These are phyloP conservation scores for Amylocystis lapponica DNA, from an alignment of 768 basidiomycete genomes.

Conservation along the genomic window DNA sequence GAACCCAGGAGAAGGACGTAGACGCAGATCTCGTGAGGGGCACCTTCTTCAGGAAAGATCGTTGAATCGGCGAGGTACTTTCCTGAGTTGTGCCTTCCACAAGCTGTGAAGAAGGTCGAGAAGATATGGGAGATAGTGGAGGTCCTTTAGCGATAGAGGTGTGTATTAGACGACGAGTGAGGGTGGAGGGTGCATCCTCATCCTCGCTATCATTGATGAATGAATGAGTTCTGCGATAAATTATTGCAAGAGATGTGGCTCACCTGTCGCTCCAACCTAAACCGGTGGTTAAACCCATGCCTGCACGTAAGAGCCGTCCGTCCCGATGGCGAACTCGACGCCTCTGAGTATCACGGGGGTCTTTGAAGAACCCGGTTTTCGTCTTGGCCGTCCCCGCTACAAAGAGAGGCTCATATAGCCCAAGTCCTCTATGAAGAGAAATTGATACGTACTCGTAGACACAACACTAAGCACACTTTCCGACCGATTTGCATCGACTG, in stretches of 20 bases:
- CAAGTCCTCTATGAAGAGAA: background rate
- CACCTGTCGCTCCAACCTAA: slow-evolving; percentile 39
- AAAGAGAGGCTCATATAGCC: slow-evolving; percentile 1
- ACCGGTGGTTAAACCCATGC: slow-evolving; percentile 36
- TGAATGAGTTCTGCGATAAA: background rate
- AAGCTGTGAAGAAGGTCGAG: too few species aligned
- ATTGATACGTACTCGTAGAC: slow-evolving; percentile 19
- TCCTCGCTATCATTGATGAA: slow-evolving; percentile 34
- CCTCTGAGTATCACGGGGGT: slow-evolving; percentile 31
- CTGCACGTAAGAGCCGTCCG: slow-evolving; percentile 30
- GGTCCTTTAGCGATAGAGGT: slow-evolving; percentile 23
- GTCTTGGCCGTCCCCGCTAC: slow-evolving; percentile 20
- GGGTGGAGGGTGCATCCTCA: slow-evolving; percentile 34
- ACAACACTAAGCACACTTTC: slow-evolving; percentile 23
- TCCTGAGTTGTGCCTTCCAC: too few species aligned
- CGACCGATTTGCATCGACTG: slow-evolving; percentile 9
- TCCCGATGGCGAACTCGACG: slow-evolving; percentile 31
- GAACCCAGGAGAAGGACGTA: too few species aligned
- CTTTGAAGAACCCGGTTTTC: slow-evolving; percentile 29
- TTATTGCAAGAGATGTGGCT: too few species aligned
- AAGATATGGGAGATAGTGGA: slow-evolving; percentile 4
- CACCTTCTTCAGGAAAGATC: too few species aligned
- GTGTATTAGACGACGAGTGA: slow-evolving; percentile 31
- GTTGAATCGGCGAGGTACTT: too few species aligned
- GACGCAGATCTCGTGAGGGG: too few species aligned